Conservation (phyloP, 177 flowering plant genomes). For the Vitis hybrid region DNA sequence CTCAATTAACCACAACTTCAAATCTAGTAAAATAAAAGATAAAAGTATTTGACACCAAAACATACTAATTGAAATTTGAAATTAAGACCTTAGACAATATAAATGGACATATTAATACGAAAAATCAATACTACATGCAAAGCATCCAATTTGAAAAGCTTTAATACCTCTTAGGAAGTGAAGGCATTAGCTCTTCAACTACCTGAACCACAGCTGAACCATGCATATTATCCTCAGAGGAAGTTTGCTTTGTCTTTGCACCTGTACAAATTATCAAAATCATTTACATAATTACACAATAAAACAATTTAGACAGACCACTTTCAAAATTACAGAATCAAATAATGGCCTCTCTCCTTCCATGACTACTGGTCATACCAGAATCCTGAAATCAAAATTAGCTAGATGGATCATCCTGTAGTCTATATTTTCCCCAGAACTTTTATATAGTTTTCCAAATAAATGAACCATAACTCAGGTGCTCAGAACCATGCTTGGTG, state of each 20-base stretch:
- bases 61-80: neutral
- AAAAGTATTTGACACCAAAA: neutral
- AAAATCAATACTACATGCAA: neutral
- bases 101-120: neutral
- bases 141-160: neutral
- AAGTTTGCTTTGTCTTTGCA: conserved; percentile 11
- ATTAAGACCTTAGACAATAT: neutral
- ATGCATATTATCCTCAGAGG: conserved; percentile 3
- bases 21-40: neutral
- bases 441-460: too few species aligned
- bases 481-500: too few species aligned
- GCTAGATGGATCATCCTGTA: too few species aligned
- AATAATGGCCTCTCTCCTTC: too few species aligned
- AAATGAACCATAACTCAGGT: too few species aligned
- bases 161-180: conserved; percentile 32
- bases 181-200: conserved; percentile 31
- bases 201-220: conserved; percentile 17
- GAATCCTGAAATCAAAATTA: too few species aligned
- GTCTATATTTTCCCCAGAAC: too few species aligned
- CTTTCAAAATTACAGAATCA: too few species aligned
- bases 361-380: too few species aligned
- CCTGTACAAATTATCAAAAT: conserved; percentile 8
- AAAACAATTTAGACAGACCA: neutral
- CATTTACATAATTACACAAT: neutral
- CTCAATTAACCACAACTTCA: neutral